Evolutionary conservation across 345 rosid species (phyloP).

Genomic region (Rhodamnia rubescens): DNA sequence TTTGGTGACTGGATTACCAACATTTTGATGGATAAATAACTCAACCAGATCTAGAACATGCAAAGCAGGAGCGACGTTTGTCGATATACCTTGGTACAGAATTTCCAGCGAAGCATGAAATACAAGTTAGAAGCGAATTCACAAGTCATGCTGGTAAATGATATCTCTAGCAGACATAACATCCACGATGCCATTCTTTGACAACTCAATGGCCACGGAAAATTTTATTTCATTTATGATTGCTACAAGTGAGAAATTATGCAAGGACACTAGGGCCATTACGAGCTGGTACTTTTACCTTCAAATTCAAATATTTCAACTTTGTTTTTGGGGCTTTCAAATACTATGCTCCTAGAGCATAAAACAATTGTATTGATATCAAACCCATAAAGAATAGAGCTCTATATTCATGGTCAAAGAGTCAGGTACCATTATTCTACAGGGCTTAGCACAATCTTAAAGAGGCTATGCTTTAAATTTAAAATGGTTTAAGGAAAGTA

Average conservation of each 20-base stretch:
- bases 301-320: background rate
- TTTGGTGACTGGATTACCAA: background rate
- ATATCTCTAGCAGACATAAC: background rate
- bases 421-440: background rate
- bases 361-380: background rate
- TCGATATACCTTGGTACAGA: constrained; percentile 48
- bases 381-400: background rate
- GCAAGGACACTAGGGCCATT: too few relatives aligned
- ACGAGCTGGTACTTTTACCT: background rate
- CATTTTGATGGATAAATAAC: background rate
- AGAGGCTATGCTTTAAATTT: background rate
- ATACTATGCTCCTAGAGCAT: background rate
- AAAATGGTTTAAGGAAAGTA: background rate
- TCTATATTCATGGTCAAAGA: background rate
- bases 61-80: background rate
- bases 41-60: background rate
- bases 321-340: background rate
- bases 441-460: background rate
- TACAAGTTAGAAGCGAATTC: background rate
- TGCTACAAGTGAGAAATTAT: background rate
- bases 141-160: background rate
- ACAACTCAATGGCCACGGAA: background rate
- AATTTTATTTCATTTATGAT: background rate
- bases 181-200: background rate
- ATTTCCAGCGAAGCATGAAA: background rate